These are phyloP conservation scores for Colletotrichum theobromicola DNA, from an alignment of 2,329 filamentous ascomycete genomes.

Conservation along the genomic window DNA sequence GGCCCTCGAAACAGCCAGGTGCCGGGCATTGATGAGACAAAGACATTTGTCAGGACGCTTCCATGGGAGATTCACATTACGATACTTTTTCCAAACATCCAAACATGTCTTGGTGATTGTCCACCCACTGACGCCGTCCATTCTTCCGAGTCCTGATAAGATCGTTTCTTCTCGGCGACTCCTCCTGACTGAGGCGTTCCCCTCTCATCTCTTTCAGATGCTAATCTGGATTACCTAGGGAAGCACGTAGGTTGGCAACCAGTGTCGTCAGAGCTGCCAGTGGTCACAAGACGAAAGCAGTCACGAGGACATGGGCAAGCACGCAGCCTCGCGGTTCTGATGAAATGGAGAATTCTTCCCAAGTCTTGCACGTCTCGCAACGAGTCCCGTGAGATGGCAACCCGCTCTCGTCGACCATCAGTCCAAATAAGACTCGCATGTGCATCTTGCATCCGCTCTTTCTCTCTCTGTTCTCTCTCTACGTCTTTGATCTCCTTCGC, in stretches of 20 bases:
- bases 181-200: background rate
- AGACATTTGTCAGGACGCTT: conserved; percentile 1
- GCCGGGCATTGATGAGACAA: conserved; percentile 4
- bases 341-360: background rate
- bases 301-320: background rate
- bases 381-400: conserved; percentile 3
- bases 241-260: background rate
- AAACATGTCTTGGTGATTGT: background rate
- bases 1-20: background rate
- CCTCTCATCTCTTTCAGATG: background rate
- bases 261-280: background rate
- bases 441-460: conserved; percentile 5
- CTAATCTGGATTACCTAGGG: background rate
- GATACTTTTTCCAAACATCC: background rate
- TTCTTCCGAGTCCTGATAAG: background rate
- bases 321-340: background rate
- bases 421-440: background rate
- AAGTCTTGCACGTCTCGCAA: conserved; percentile 1
- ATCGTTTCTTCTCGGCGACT: background rate
- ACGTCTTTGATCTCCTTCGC: background rate
- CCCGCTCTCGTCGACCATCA: background rate
- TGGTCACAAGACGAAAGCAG: background rate
- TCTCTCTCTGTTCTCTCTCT: background rate
- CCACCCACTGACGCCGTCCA: background rate
- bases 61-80: background rate